Percentiles rank a stretch among this genome's conserved stretches.
phyloP scores from a whole-genome alignment of 352 stramenopile species.

The Blastocystis sp. region DNA sequence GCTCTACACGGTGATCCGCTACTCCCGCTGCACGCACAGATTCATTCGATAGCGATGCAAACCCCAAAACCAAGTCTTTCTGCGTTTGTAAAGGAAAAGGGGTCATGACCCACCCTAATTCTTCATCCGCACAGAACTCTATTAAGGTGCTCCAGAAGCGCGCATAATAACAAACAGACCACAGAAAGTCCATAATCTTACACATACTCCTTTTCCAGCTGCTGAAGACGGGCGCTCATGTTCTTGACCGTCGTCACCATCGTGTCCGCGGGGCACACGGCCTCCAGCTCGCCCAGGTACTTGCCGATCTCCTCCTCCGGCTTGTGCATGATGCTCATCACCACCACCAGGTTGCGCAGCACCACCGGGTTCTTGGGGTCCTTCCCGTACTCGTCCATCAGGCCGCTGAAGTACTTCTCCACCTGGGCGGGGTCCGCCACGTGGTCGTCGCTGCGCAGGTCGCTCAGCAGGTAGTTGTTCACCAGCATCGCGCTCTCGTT shows the following conservation, averaged over 20 bases:
- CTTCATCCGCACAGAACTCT: background rate
- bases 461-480: constrained; percentile 55
- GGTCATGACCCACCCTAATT: background rate
- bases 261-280: constrained; percentile 13
- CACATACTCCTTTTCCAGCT: constrained; percentile 55
- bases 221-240: constrained; percentile 20
- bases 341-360: constrained; percentile 49
- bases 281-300: constrained; percentile 56
- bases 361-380: background rate
- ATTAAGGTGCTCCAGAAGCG: background rate
- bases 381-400: constrained; percentile 63
- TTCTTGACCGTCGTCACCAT: constrained; percentile 56
- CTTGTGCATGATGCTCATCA: constrained; percentile 52
- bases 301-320: constrained; percentile 47
- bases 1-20: background rate
- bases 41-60: background rate
- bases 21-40: background rate
- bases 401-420: constrained; percentile 43
- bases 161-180: background rate
- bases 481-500: constrained; percentile 63
- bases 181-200: background rate
- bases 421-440: background rate
- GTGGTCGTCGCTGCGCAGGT: constrained; percentile 12
- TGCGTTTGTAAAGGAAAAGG: background rate
- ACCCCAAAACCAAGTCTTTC: background rate